Conservation (phyloP, 768 basidiomycete genomes). For the Panaeolus papilionaceus region DNA sequence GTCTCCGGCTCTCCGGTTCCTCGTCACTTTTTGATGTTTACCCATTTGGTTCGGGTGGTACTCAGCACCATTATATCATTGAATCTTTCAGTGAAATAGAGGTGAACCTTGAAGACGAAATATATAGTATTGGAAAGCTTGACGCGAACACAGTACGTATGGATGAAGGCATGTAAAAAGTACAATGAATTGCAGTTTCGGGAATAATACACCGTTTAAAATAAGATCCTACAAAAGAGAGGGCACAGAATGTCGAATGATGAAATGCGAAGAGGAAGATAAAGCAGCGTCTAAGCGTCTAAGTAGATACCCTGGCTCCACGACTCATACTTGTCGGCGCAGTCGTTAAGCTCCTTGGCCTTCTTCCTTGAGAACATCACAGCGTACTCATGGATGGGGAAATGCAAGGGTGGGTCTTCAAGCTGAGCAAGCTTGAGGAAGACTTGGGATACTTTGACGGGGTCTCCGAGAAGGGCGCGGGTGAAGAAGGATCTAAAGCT, state of each 20-base stretch:
- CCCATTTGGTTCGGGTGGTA: too few species aligned
- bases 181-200: background rate
- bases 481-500: background rate
- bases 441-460: background rate
- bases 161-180: background rate
- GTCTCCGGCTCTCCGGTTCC: too few species aligned
- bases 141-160: background rate
- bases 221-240: background rate
- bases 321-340: slow-evolving; percentile 3
- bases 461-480: slow-evolving; percentile 5
- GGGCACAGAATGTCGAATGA: background rate
- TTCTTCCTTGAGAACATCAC: slow-evolving; percentile 8
- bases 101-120: background rate
- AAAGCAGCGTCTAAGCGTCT: background rate
- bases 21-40: too few species aligned
- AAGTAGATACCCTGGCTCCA: slow-evolving; percentile 10
- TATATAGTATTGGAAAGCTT: background rate
- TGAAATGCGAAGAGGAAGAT: background rate
- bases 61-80: too few species aligned
- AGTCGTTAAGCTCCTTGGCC: background rate
- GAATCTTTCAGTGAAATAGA: too few species aligned
- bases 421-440: slow-evolving; percentile 7
- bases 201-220: slow-evolving; percentile 7
- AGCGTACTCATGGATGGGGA: slow-evolving; percentile 9
- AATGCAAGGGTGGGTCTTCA: background rate